phyloP scores from a whole-genome alignment of 1,284 basidiomycete genomes.

The Apiotrichum laibachii region DNA sequence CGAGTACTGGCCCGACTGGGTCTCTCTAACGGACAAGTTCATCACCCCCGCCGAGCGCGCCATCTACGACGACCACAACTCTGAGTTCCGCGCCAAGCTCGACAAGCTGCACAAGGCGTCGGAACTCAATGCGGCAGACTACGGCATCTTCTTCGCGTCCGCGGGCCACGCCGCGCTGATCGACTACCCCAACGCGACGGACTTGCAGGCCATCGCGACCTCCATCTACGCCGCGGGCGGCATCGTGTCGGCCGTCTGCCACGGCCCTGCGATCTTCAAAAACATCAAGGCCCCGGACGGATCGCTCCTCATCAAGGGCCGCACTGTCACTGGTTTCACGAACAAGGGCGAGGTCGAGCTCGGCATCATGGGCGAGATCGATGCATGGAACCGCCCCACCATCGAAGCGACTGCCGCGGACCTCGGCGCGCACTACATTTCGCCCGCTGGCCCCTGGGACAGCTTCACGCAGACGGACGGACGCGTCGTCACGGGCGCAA shows the following conservation, averaged over 20 bases:
- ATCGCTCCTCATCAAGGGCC: constrained; percentile 17
- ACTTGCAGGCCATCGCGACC: constrained; percentile 19
- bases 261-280: constrained; percentile 19
- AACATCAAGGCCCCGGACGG: constrained; percentile 5
- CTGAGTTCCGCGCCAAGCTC: constrained; percentile 22
- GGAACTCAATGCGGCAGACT: constrained; percentile 14
- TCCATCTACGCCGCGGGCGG: constrained; percentile 20
- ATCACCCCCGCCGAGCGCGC: constrained; percentile 14
- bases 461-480: constrained; percentile 21
- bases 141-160: constrained; percentile 27
- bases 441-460: constrained; percentile 19
- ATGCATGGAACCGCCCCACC: constrained; percentile 20
- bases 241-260: constrained; percentile 22
- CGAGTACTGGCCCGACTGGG: constrained; percentile 20
- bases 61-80: constrained; percentile 19
- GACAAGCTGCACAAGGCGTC: constrained; percentile 18
- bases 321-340: constrained; percentile 24
- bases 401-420: constrained; percentile 15
- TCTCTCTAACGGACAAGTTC: constrained; percentile 12
- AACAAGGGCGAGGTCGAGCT: constrained; percentile 22
- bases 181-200: constrained; percentile 21
- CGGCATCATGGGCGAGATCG: constrained; percentile 19
- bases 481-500: constrained; percentile 22
- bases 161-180: constrained; percentile 24
- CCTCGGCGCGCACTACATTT: constrained; percentile 18